A percentile compares a stretch with the other conserved stretches of the same genome.
Conservation (phyloP, 495 filamentous ascomycete species). For the Oleoguttula mirabilis region DNA sequence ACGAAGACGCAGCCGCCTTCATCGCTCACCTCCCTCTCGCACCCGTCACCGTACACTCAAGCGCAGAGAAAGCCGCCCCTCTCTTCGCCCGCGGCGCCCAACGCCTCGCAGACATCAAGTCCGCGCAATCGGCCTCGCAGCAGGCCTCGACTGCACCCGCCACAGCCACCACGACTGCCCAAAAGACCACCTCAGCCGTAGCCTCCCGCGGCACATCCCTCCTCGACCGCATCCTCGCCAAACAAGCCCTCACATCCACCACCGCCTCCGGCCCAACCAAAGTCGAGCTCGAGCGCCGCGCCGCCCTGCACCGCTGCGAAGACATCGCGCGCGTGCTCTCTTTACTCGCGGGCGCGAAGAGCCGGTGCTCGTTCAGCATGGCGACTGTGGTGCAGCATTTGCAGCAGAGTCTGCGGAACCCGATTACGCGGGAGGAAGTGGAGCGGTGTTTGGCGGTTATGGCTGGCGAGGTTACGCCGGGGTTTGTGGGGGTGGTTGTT, state of each 20-base stretch:
- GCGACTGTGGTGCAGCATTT: constrained; percentile 45
- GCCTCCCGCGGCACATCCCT: constrained; percentile 30
- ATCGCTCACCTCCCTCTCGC: constrained; percentile 42
- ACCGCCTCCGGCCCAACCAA: constrained; percentile 31
- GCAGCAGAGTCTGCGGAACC: constrained; percentile 48
- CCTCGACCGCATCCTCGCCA: constrained; percentile 52
- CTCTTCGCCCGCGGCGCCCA: constrained; percentile 44
- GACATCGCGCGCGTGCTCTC: constrained; percentile 49
- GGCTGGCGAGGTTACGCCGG: constrained; percentile 47
- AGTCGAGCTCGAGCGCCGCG: constrained; percentile 41
- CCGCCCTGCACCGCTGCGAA: constrained; percentile 47
- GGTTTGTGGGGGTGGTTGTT: constrained; percentile 47
- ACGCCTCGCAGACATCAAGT: constrained; percentile 49
- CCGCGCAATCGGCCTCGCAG: constrained; percentile 33
- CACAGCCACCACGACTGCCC: constrained; percentile 12
- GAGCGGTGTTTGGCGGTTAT: constrained; percentile 43
- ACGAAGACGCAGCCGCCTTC: constrained; percentile 35
- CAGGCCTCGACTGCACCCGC: constrained; percentile 27
- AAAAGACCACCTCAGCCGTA: constrained; percentile 23
- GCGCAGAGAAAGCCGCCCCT: constrained; percentile 34
- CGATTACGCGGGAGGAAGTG: constrained; percentile 49
- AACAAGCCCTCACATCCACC: constrained; percentile 38
- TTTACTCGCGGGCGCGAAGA: constrained; percentile 34
- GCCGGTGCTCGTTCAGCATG: constrained; percentile 47
- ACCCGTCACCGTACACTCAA: constrained; percentile 38